Conservation (phyloP, 2,329 filamentous ascomycete genomes). For the Penicillium brasilianum region DNA sequence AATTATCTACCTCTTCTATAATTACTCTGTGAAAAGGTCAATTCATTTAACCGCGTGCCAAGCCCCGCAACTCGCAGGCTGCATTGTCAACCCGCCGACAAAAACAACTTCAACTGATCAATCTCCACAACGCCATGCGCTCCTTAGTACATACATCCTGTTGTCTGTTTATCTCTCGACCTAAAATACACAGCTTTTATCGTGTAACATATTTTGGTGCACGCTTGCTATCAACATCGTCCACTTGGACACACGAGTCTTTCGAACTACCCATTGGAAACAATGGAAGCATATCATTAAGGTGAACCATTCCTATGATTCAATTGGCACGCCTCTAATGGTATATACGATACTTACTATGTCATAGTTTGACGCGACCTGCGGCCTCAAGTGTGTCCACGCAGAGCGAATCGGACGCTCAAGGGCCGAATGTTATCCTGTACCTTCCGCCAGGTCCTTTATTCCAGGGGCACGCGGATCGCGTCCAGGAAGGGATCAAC, state of each 20-base stretch:
- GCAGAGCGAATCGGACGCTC: background rate
- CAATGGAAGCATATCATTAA: slow-evolving; percentile 36
- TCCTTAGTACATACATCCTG: slow-evolving; percentile 14
- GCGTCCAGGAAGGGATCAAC: background rate
- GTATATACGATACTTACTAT: background rate
- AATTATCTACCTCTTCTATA: too few species aligned
- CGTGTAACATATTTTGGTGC: slow-evolving; percentile 3
- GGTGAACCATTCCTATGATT: slow-evolving; percentile 23
- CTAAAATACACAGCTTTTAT: background rate
- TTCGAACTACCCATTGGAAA: slow-evolving; percentile 36
- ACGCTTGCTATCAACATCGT: slow-evolving; percentile 18
- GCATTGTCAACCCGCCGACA: background rate
- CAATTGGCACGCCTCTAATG: background rate
- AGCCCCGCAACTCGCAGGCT: background rate
- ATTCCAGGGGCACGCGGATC: slow-evolving; percentile 20
- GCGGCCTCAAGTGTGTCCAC: background rate
- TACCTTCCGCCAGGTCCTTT: slow-evolving; percentile 46
- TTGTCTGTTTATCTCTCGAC: background rate
- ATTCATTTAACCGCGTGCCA: background rate
- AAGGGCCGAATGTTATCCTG: slow-evolving; percentile 40
- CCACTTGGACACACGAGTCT: slow-evolving; percentile 28
- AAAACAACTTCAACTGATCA: background rate
- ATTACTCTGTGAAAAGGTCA: too few species aligned
- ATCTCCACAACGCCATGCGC: slow-evolving; percentile 34
- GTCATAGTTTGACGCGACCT: slow-evolving; percentile 31